A percentile compares a stretch with the other conserved stretches of the same genome.
Conservation (phyloP, 805 yeast genomes). For the Blastobotrys chiropterorum region DNA sequence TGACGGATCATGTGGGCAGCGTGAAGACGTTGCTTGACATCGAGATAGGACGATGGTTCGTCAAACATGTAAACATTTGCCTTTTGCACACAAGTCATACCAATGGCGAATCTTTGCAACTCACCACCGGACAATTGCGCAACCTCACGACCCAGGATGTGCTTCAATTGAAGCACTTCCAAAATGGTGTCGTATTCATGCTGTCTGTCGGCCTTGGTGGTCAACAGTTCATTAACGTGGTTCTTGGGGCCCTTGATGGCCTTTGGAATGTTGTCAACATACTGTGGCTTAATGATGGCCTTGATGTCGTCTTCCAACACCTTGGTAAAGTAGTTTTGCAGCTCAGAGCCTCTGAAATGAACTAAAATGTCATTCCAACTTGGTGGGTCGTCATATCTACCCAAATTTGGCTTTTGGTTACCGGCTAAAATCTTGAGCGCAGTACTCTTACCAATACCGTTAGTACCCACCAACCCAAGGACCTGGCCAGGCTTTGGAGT, state of each 20-base stretch:
- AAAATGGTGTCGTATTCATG: constrained; percentile 61
- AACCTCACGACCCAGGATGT: constrained; percentile 81
- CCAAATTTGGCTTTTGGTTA: constrained; percentile 94
- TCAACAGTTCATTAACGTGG: constrained; percentile 72
- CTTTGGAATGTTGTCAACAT: constrained; percentile 95
- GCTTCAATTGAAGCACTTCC: constrained; percentile 64
- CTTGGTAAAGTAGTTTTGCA: constrained; percentile 93
- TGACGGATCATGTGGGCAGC: constrained; percentile 95
- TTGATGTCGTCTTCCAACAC: constrained; percentile 88
- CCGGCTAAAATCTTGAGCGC: constrained; percentile 96
- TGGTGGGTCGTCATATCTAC: constrained; percentile 92
- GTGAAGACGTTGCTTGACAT: constrained; percentile 96
- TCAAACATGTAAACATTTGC: constrained; percentile 99
- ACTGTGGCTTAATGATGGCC: constrained; percentile 98
- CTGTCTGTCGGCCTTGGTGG: constrained; percentile 67
- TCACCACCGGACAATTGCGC: constrained; percentile 95
- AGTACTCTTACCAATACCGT: constrained; percentile 98
- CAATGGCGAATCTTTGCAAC: constrained; percentile 96
- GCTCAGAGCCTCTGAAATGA: constrained; percentile 93
- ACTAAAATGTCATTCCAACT: constrained; percentile 92
- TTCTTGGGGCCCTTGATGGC: constrained; percentile 89
- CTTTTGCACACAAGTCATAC: constrained; percentile 89
- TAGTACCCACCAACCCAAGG: constrained; percentile 93
- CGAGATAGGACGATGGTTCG: constrained; percentile 97
- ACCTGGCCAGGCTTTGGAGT: constrained; percentile 99